Evolutionary conservation across 108 stramenopile species (phyloP), one percentile per base, ranked within the genome.

Genomic region (Skeletonema costatum): DNA sequence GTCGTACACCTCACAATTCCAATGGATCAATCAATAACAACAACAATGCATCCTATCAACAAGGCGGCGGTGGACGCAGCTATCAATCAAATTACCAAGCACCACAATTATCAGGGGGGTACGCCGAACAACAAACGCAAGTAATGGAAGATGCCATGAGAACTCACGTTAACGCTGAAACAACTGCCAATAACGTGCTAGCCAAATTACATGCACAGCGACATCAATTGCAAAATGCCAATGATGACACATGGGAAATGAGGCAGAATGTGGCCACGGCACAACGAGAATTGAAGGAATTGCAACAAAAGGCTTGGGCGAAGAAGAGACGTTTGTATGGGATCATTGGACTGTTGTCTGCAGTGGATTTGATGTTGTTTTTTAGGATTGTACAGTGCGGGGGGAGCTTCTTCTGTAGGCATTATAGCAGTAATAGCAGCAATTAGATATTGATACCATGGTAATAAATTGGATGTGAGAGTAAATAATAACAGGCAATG

Each of bases 211-310:
- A 89, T 51, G 72, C 75, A 17, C 95, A 96, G 60, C 83, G 95
- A 36, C 89, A 91, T 56, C 95, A 96, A 76, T 60, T 96, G 16
- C 82, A 90, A 70, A 86, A 89, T 33, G 95, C 95, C 11, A 90
- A 91, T 51, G 92, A 92, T 35, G 90, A 93, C 51, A 92, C 93
- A 11, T 90, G 89, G 86, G 82, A 92, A 51, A 96, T 90, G 88
- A 77, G 92, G 58, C 66, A 87, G 53, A 85, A 89, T 42, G 92
- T 90, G 36, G 95, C 92, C 48, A 65, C 76, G 32, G 92, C 95
- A 6, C 89, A 88, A 73, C 76, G 85, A 64, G 92, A 96, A 73
- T 51, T 96, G 42, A 73, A 75, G 33, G 89, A 88, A 19, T 81
- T 96, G 48, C 84, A 86, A 61, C 68, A 75, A 9, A 96, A 93